phyloP scores from a whole-genome alignment of 176 grass and related monocot species.

The Miscanthus lutarioriparius region DNA sequence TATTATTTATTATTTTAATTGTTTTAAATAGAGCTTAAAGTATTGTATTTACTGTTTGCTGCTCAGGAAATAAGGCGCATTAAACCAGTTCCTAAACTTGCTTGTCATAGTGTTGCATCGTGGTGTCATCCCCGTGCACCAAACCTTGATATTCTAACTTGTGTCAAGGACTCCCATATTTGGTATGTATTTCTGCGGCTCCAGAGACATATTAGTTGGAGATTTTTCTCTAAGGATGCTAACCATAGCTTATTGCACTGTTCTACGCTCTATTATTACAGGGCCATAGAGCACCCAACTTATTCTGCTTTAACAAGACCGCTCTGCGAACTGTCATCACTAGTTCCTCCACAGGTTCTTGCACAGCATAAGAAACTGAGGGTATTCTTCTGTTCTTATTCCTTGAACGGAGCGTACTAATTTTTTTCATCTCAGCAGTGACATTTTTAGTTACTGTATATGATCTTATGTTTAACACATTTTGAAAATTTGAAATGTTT shows the following conservation, averaged over 20 bases:
- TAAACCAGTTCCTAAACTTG: constrained; percentile 95
- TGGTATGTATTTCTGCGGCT: constrained; percentile 57
- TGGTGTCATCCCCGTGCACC: constrained; percentile 97
- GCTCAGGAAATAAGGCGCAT: constrained; percentile 94
- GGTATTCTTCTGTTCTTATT: constrained; percentile 60
- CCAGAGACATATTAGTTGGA: constrained; percentile 20
- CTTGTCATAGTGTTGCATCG: constrained; percentile 99
- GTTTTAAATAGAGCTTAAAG: constrained; percentile 20
- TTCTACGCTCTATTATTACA: constrained; percentile 50
- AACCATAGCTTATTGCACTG: constrained; percentile 21
- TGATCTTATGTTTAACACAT: background rate
- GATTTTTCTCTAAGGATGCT: constrained; percentile 7
- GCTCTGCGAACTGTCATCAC: constrained; percentile 91
- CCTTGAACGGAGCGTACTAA: background rate
- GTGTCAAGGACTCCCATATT: constrained; percentile 99
- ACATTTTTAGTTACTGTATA: constrained; percentile 5
- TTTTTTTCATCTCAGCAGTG: constrained; percentile 9
- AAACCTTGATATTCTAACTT: constrained; percentile 99
- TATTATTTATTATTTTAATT: constrained; percentile 24
- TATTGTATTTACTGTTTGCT: constrained; percentile 34
- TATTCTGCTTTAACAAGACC: constrained; percentile 99
- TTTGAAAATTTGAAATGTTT: constrained; percentile 16
- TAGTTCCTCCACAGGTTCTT: constrained; percentile 93
- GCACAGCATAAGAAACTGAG: constrained; percentile 87
- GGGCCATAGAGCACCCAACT: constrained; percentile 98